Evolutionary conservation across 192 early-diverging fungal species (phyloP).

Genomic region (Backusella psychrophila): DNA sequence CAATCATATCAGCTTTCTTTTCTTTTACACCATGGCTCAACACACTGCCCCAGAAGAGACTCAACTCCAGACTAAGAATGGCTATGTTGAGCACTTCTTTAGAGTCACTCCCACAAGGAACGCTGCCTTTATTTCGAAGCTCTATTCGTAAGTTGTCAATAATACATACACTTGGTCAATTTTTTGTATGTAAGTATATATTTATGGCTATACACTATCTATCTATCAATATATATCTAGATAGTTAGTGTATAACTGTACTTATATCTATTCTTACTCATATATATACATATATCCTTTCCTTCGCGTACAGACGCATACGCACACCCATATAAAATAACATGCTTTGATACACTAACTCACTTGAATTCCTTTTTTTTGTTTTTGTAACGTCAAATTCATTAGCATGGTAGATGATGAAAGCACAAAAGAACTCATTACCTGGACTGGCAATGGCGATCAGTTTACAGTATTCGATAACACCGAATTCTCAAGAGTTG

Average conservation of each 20-base stretch:
- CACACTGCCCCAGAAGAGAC: not conserved
- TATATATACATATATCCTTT: no score
- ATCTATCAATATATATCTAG: no score
- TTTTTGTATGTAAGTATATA: not conserved
- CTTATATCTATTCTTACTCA: no score
- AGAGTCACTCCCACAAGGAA: constrained; percentile 4
- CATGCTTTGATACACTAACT: no score
- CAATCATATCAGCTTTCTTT: no score
- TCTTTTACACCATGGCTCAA: not conserved
- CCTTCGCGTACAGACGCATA: no score
- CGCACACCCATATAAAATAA: no score
- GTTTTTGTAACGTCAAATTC: not conserved
- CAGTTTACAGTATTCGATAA: constrained; percentile 83
- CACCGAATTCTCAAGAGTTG: constrained; percentile 70
- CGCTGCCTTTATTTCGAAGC: constrained; percentile 5
- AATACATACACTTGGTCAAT: not conserved
- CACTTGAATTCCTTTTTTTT: not conserved
- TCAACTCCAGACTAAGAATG: not conserved
- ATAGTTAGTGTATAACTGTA: no score
- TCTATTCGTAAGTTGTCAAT: not conserved
- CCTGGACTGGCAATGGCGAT: constrained; percentile 77
- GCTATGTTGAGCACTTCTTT: constrained; percentile 1
- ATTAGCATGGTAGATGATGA: constrained; percentile 68
- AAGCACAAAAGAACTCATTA: constrained; percentile 51
- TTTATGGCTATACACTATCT: no score